These are phyloP conservation scores for Sclerospora graminicola DNA, from an alignment of 352 stramenopile species.

Conservation along the genomic window DNA sequence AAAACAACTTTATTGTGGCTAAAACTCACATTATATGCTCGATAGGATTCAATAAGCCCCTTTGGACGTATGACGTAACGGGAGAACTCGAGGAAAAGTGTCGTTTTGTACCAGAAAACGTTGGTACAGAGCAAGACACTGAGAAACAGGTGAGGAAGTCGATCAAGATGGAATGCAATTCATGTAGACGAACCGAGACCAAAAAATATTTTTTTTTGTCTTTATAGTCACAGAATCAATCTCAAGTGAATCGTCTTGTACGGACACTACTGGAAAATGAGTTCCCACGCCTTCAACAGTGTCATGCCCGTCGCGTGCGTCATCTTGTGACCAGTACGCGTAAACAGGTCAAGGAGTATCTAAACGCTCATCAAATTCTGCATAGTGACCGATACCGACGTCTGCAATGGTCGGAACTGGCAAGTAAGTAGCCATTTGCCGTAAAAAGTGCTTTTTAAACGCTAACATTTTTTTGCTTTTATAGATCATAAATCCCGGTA, in stretches of 20 bases:
- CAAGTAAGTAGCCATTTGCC: conserved; percentile 12
- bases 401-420: conserved; percentile 21
- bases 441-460: neutral
- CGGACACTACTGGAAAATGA: conserved; percentile 21
- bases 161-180: neutral
- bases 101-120: conserved; percentile 12
- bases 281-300: conserved; percentile 24
- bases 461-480: neutral
- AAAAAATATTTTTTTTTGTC: too few species aligned
- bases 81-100: conserved; percentile 22
- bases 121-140: conserved; percentile 14
- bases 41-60: conserved; percentile 25
- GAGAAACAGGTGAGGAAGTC: conserved; percentile 8
- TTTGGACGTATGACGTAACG: conserved; percentile 30
- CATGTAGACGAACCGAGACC: too few species aligned
- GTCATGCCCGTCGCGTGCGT: conserved; percentile 29
- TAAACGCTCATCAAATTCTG: conserved; percentile 13
- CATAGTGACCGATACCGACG: conserved; percentile 16
- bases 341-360: conserved; percentile 18
- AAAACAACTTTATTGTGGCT: neutral
- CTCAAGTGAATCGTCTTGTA: conserved; percentile 23
- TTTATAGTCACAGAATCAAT: too few species aligned
- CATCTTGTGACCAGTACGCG: conserved; percentile 25
- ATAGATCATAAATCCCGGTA: conserved; percentile 20
- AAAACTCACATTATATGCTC: neutral